Percentiles rank a stretch among this genome's conserved stretches.
Evolutionary conservation across 352 stramenopile species (phyloP).

Genomic region (Phytophthora melonis): DNA sequence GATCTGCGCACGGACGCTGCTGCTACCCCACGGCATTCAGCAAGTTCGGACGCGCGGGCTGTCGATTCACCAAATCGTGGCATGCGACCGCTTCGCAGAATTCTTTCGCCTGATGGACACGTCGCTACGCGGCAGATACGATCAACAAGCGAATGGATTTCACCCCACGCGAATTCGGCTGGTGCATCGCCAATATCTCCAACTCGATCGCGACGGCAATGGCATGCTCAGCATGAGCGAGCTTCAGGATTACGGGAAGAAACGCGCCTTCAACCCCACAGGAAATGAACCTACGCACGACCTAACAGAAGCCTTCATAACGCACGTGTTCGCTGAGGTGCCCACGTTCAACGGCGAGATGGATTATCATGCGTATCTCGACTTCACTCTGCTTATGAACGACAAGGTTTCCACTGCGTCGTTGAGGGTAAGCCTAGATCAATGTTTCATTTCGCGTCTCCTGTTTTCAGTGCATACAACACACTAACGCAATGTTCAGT

Average conservation of each 20-base stretch:
- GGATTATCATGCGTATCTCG: constrained; percentile 70
- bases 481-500: constrained; percentile 33
- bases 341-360: constrained; percentile 62
- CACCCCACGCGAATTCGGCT: constrained; percentile 41
- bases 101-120: constrained; percentile 58
- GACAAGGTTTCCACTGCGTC: constrained; percentile 47
- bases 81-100: constrained; percentile 44
- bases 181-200: constrained; percentile 68
- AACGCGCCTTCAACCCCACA: constrained; percentile 69
- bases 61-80: constrained; percentile 40
- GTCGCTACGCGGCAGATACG: constrained; percentile 43
- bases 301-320: constrained; percentile 61
- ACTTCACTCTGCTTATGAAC: constrained; percentile 66
- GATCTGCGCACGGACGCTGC: constrained; percentile 62
- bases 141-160: constrained; percentile 46
- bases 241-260: constrained; percentile 67
- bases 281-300: constrained; percentile 57
- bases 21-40: constrained; percentile 59
- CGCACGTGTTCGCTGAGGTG: constrained; percentile 65
- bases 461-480: too few species aligned
- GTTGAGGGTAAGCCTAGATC: constrained; percentile 43
- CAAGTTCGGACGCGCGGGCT: constrained; percentile 32
- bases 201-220: constrained; percentile 72
- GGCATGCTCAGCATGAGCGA: constrained; percentile 61
- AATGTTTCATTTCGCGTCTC: too few species aligned